phyloP scores from a whole-genome alignment of 2,329 filamentous ascomycete species.

The Aspergillus puulaauensis region DNA sequence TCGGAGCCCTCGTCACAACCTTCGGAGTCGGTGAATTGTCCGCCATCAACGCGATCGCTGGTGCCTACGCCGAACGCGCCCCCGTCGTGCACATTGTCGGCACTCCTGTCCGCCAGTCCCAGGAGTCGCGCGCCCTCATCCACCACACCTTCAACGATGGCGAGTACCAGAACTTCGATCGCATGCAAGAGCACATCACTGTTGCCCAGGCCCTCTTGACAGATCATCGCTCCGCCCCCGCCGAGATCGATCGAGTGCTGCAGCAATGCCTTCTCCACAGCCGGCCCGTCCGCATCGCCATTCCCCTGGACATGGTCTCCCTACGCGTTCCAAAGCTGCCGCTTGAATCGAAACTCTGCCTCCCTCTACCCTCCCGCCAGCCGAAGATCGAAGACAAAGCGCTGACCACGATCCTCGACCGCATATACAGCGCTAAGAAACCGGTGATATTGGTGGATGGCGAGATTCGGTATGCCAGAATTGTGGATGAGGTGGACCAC shows the following conservation, averaged over 20 bases:
- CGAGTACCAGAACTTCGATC: conserved; percentile 15
- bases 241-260: conserved; percentile 53
- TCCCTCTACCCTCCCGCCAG: conserved; percentile 6
- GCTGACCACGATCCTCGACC: conserved; percentile 36
- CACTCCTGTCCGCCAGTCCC: conserved; percentile 46
- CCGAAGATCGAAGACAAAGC: conserved; percentile 14
- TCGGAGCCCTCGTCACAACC: conserved; percentile 27
- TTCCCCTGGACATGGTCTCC: conserved; percentile 55
- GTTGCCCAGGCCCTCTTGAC: conserved; percentile 39
- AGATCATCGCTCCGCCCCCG: conserved; percentile 46
- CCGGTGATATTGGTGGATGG: conserved; percentile 55
- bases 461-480: conserved; percentile 40
- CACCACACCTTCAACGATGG: conserved; percentile 63
- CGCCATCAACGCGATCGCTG: conserved; percentile 71
- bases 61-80: conserved; percentile 70
- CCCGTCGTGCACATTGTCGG: conserved; percentile 65
- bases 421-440: conserved; percentile 44
- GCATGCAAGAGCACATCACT: conserved; percentile 15
- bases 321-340: conserved; percentile 12
- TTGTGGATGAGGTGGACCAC: conserved; percentile 41
- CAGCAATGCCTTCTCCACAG: conserved; percentile 53
- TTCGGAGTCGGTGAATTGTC: conserved; percentile 65
- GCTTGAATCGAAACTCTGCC: conserved; percentile 13
- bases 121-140: conserved; percentile 46
- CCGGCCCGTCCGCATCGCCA: conserved; percentile 55